Conservation (phyloP, 2,329 filamentous ascomycete genomes). For the Colletotrichum scovillei region DNA sequence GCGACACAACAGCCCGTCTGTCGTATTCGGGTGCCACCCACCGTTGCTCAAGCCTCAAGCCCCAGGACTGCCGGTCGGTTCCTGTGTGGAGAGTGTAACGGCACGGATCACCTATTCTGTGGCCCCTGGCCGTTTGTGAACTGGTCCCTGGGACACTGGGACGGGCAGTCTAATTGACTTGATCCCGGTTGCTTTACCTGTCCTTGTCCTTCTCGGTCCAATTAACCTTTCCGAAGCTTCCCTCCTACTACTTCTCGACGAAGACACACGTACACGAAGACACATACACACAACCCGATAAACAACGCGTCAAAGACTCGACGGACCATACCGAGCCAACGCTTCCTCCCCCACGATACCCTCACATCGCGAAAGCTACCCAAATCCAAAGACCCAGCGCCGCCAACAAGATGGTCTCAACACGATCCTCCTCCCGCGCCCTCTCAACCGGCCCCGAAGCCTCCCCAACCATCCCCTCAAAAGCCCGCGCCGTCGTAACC, state of each 20-base stretch:
- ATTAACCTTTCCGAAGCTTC: conserved; percentile 1
- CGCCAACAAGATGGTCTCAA: conserved; percentile 49
- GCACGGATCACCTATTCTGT: neutral
- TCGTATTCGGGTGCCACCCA: neutral
- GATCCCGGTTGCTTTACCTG: neutral
- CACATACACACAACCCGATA: neutral
- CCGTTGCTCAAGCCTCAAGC: no score
- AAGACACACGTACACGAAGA: no score
- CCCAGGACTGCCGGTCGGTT: neutral
- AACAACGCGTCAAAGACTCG: neutral
- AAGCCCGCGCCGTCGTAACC: conserved; percentile 30
- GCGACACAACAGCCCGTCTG: neutral
- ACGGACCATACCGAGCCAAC: neutral
- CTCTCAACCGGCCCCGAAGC: conserved; percentile 39
- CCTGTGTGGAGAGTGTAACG: neutral
- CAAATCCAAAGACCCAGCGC: neutral
- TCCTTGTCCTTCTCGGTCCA: neutral
- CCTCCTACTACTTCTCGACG: no score
- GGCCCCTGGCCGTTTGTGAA: neutral
- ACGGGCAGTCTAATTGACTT: neutral
- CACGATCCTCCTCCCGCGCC: conserved; percentile 49
- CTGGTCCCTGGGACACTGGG: neutral
- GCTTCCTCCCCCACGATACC: neutral
- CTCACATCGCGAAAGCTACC: neutral
- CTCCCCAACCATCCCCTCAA: conserved; percentile 35